These are phyloP conservation scores for Acorus gramineus DNA, from an alignment of 106 monocot species.

Conservation along the genomic window DNA sequence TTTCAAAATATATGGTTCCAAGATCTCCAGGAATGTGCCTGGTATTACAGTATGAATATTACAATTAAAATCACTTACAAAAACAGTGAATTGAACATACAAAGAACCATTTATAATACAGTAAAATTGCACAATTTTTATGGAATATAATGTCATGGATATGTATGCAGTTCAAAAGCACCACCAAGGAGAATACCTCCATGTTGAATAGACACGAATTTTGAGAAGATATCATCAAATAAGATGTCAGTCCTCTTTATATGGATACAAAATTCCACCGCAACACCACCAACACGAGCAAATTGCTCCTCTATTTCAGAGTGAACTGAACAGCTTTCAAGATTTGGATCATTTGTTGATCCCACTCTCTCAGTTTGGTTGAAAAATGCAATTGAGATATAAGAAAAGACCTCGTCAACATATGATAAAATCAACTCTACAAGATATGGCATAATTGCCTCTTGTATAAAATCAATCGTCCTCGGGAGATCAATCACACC, in stretches of 20 bases:
- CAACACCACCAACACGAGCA: slow-evolving; percentile 92
- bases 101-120: neutral
- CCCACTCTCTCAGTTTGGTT: slow-evolving; percentile 42
- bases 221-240: slow-evolving; percentile 84
- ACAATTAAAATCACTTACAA: neutral
- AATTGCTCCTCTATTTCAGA: slow-evolving; percentile 80
- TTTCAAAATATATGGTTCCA: slow-evolving; percentile 93
- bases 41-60: neutral
- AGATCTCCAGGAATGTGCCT: slow-evolving; percentile 93
- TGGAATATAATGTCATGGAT: neutral
- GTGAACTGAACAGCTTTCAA: slow-evolving; percentile 16
- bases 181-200: slow-evolving; percentile 42
- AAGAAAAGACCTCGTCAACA: slow-evolving; percentile 96
- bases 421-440: slow-evolving; percentile 83
- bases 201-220: slow-evolving; percentile 73
- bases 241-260: slow-evolving; percentile 75
- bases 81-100: neutral
- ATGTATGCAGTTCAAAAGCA: no score
- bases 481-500: slow-evolving; percentile 98
- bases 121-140: neutral
- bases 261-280: slow-evolving; percentile 91
- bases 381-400: slow-evolving; percentile 77
- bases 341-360: slow-evolving; percentile 18
- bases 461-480: slow-evolving; percentile 60
- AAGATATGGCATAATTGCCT: slow-evolving; percentile 86